Conservation (phyloP, 2,329 filamentous ascomycete species). For the Davidsoniella virescens region DNA sequence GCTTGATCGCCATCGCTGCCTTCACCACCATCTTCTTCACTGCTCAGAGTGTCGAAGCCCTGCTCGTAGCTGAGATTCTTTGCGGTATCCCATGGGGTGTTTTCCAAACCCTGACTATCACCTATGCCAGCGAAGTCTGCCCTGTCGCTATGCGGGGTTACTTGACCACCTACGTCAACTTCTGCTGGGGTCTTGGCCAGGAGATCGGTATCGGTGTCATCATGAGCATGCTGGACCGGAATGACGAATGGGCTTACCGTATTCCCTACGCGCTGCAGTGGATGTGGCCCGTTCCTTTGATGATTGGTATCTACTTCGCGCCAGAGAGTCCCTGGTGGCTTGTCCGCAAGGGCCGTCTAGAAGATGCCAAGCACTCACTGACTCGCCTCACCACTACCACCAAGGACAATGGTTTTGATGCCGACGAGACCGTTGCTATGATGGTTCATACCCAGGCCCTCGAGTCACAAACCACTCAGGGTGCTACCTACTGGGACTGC, state of each 20-base stretch:
- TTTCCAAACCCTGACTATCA: constrained; percentile 42
- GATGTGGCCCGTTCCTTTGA: constrained; percentile 58
- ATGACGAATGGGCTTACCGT: constrained; percentile 52
- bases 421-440: constrained; percentile 77
- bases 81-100: constrained; percentile 48
- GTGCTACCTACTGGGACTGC: constrained; percentile 65
- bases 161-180: constrained; percentile 59
- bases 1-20: constrained; percentile 34
- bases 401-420: constrained; percentile 55
- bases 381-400: constrained; percentile 47
- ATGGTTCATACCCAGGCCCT: constrained; percentile 80
- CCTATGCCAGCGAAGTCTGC: constrained; percentile 57
- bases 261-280: constrained; percentile 61
- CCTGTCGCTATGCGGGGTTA: constrained; percentile 56
- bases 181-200: constrained; percentile 65
- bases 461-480: constrained; percentile 58
- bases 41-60: constrained; percentile 39
- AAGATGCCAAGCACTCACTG: constrained; percentile 50
- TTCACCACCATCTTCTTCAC: constrained; percentile 52
- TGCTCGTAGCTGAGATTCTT: constrained; percentile 45
- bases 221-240: constrained; percentile 45
- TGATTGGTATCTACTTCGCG: constrained; percentile 49
- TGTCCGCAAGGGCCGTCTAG: constrained; percentile 46
- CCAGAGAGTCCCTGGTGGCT: constrained; percentile 63
- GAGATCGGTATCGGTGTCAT: constrained; percentile 60